A percentile compares a stretch with the other conserved stretches of the same genome.
Evolutionary conservation across 805 yeast genomes (phyloP).

Genomic region (Schwanniomyces sp.): DNA sequence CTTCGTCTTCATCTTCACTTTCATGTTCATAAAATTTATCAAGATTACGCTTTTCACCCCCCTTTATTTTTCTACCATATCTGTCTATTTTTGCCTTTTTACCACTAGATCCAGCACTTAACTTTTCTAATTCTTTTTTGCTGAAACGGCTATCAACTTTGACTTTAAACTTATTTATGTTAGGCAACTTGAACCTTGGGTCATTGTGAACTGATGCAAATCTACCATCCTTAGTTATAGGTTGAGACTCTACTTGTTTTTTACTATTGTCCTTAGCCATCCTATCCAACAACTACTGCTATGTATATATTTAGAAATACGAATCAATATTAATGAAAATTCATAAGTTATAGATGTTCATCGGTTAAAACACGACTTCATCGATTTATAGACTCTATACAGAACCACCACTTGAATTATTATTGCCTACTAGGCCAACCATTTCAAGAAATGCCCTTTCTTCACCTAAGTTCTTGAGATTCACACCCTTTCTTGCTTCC

Average conservation of each 20-base stretch:
- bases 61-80: conserved; percentile 74
- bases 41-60: conserved; percentile 45
- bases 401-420: conserved; percentile 48
- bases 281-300: not conserved
- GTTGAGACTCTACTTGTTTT: conserved; percentile 10
- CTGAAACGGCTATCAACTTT: conserved; percentile 83
- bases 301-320: not conserved
- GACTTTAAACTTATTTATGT: conserved; percentile 65
- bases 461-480: conserved; percentile 66
- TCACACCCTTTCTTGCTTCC: conserved; percentile 69
- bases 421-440: conserved; percentile 63
- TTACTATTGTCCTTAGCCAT: conserved; percentile 6
- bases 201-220: conserved; percentile 79
- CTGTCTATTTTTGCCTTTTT: conserved; percentile 73
- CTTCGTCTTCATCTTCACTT: conserved; percentile 29
- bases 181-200: conserved; percentile 83
- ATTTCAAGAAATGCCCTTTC: conserved; percentile 83
- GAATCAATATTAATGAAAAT: not conserved
- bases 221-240: conserved; percentile 65
- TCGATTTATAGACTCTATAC: conserved; percentile 19
- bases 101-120: conserved; percentile 43
- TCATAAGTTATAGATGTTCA: not conserved
- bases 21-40: conserved; percentile 63
- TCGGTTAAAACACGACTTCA: not conserved
- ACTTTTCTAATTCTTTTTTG: conserved; percentile 59